Conservation (phyloP, 2,329 filamentous ascomycete genomes). For the Neurospora crassa region DNA sequence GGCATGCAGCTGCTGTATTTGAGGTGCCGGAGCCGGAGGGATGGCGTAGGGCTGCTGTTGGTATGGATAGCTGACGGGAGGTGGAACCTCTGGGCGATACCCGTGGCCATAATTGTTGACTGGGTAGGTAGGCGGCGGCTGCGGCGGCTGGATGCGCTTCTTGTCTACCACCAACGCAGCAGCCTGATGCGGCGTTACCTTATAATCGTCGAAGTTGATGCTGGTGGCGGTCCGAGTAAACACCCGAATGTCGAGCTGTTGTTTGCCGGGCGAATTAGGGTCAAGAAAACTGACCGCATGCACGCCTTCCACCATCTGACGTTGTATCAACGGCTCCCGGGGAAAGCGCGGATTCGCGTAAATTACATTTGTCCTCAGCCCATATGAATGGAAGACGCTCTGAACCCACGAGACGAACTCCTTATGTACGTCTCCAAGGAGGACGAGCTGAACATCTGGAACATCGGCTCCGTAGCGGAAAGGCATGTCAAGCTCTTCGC, state of each 20-base stretch:
- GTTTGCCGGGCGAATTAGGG: slow-evolving; percentile 43
- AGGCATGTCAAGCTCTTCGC: slow-evolving; percentile 61
- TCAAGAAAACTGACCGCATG: slow-evolving; percentile 74
- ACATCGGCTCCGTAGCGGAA: slow-evolving; percentile 64
- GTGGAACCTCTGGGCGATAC: slow-evolving; percentile 22
- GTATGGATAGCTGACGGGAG: slow-evolving; percentile 13
- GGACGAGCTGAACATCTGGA: slow-evolving; percentile 81
- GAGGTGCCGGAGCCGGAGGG: slow-evolving; percentile 16
- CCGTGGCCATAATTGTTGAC: slow-evolving; percentile 16
- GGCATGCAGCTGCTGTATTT: slow-evolving; percentile 9
- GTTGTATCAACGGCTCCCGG: slow-evolving; percentile 68
- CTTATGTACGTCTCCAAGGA: slow-evolving; percentile 66
- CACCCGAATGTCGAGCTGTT: slow-evolving; percentile 64
- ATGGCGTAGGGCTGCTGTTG: slow-evolving; percentile 6
- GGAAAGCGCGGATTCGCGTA: slow-evolving; percentile 68
- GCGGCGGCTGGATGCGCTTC: slow-evolving; percentile 17
- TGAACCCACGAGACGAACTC: slow-evolving; percentile 82
- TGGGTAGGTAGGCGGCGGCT: slow-evolving; percentile 17
- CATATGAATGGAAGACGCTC: slow-evolving; percentile 59
- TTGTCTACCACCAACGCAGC: background rate
- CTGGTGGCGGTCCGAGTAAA: slow-evolving; percentile 72
- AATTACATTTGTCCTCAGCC: slow-evolving; percentile 69
- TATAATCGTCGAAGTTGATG: slow-evolving; percentile 80
- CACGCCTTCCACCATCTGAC: slow-evolving; percentile 83
- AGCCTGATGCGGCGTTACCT: slow-evolving; percentile 26